These are phyloP conservation scores for Medicago truncatula DNA, from an alignment of 306 rosid species.

Conservation along the genomic window MtrunA17r5.0-ANR NC_053042.1:39059001-39059500, in stretches of 20 bases:
- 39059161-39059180: constrained; percentile 64
- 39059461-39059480: background rate
- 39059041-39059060: constrained; percentile 55
- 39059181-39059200: constrained; percentile 58
- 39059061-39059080: constrained; percentile 39
- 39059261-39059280: constrained; percentile 41
- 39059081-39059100: constrained; percentile 51
- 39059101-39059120: constrained; percentile 57
- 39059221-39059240: constrained; percentile 75
- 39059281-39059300: constrained; percentile 15
- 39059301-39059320: no score
- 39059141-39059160: constrained; percentile 64
- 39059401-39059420: background rate
- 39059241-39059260: constrained; percentile 78
- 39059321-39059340: no score
- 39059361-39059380: background rate
- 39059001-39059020: constrained; percentile 46
- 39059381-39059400: background rate
- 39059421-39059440: background rate
- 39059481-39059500: no score
- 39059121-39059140: constrained; percentile 55
- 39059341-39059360: no score
- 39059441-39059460: background rate
- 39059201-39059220: constrained; percentile 66
- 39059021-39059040: constrained; percentile 39